Evolutionary conservation across 768 basidiomycete genomes (phyloP), one percentile per base, ranked within the genome.

Genomic region (Wakefieldia striispora): DNA sequence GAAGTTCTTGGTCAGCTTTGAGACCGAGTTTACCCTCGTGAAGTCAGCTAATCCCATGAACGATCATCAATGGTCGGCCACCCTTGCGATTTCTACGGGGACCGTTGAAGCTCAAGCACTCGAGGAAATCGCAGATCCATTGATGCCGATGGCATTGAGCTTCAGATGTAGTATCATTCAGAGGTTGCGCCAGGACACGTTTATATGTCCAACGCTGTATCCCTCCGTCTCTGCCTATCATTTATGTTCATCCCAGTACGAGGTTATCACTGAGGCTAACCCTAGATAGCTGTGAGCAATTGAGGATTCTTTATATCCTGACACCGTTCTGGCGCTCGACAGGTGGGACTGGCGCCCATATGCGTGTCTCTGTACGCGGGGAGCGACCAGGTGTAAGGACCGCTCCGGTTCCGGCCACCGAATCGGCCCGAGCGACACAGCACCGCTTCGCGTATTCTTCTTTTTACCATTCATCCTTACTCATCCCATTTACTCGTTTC

Each of bases 141-240:
- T 4, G 58, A 70, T 41, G 55, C 40, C 0, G 74, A 77, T 4
- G 79, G 77, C 0, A 76, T 89, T 8, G 81, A 82, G 59, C 64
- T 90, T 6, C 75, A 84, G 61, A 79, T 84, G 79, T n/a, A n/a
- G n/a, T 82, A 81, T 53, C 88, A 88, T 50, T 63, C 80, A 0
- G 87, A 89, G 65, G 81, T 75, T 8, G 86, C 84, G 1, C 83
- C 84, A 3, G 86, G 87, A 14, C 85, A 86, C 74, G 80, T 81
- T 58, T 20, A 62, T 51, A 3, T 7, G 0, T 19, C 19, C 9
- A 10, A 11, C 31, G 12, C 21, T 9, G 21, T 16, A 23, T 26
- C 17, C 8, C 8, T 35, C 0, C 11, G 4, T 31, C 10, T 19
- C 35, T n/a, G 31, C 27, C 40, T 11, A 20, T 33, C 6, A 19